Conservation (phyloP, 805 yeast species). For the Candida endomychidarum region DNA sequence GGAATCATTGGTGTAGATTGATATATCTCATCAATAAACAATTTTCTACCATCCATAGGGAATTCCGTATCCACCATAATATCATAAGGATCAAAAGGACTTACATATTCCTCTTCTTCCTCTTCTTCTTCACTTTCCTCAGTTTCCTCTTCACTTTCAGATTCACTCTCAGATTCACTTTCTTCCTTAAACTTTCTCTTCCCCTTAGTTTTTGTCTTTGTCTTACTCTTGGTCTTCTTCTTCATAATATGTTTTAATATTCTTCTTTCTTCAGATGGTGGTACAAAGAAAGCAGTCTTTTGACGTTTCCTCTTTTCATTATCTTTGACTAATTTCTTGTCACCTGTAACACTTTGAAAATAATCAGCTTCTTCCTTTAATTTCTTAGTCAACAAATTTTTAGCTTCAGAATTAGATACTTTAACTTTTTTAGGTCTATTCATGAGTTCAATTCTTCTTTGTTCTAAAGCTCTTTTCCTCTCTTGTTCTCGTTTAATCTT, state of each 20-base stretch:
- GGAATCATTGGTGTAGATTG: conserved; percentile 22
- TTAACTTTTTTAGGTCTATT: conserved; percentile 7
- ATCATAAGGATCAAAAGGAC: conserved; percentile 42
- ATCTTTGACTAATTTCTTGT: conserved; percentile 27
- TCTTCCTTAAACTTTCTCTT: conserved; percentile 5
- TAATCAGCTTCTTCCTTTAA: conserved; percentile 19
- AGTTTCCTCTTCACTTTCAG: conserved; percentile 13
- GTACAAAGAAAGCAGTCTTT: conserved; percentile 26
- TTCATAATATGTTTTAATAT: conserved; percentile 11
- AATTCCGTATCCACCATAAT: conserved; percentile 32
- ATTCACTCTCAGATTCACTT: conserved; percentile 10
- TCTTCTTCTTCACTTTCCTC: conserved; percentile 18
- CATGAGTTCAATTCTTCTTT: conserved; percentile 8
- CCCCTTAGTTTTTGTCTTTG: conserved; percentile 3
- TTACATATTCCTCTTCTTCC: conserved; percentile 28
- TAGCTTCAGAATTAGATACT: not conserved
- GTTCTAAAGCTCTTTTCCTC: conserved; percentile 2
- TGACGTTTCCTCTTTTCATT: conserved; percentile 35
- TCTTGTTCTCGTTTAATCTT: conserved; percentile 6
- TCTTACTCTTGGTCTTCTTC: conserved; percentile 13
- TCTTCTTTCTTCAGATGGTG: conserved; percentile 17
- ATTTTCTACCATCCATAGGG: conserved; percentile 24
- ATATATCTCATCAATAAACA: conserved; percentile 33
- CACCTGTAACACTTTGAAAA: conserved; percentile 43
- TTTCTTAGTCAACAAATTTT: not conserved